Evolutionary conservation across 257 asterid genomes (phyloP), one percentile per base, ranked within the genome.

Genomic region (Handroanthus guayacan): DNA sequence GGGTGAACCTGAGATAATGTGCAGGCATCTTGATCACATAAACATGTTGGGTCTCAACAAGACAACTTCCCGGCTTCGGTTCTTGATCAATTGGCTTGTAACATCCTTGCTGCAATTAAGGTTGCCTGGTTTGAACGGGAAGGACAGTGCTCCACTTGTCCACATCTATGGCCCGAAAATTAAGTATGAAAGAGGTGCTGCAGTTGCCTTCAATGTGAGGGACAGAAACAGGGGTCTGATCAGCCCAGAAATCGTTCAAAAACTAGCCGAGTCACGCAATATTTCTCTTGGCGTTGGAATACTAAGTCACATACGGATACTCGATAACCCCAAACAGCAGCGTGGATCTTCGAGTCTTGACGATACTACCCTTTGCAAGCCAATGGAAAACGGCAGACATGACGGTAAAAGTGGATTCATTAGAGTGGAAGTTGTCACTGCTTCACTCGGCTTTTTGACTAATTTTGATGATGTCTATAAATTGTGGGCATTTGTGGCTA

Each of bases 341-440:
- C 84, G 88, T 0, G 78, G 87, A 9, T 44, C 86, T 48, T 75
- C 85, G 72, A 92, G 82, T 80, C 87, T 92, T 39, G 89, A 89
- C 13, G 98, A 86, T 74, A 90, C 96, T 16, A 89, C 94, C 72
- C 88, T 92, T 54, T 92, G 99, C 88, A 94, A 84, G 87, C 97
- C 98, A 52, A 94, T 92, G 98, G 97, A 86, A 14, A 89, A 88
- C 39, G 95, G 95, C 20, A 82, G 79, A 61, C 89, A 84, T 25
- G 90, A 90, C 1, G 85, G 91, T 57, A 88, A 89, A 81, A 85
- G 89, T 63, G 99, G 98, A 41, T 93, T 87, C 84, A 86, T 95
- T 56, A 86, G 97, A 75, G 98, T 93, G 5, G 99, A 95, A 78
- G 99, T 95, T 55, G 97, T 95, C 61, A 95, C 99, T 60, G 99